Evolutionary conservation across 768 basidiomycete genomes (phyloP).

Genomic region (Boletus barrowsii): DNA sequence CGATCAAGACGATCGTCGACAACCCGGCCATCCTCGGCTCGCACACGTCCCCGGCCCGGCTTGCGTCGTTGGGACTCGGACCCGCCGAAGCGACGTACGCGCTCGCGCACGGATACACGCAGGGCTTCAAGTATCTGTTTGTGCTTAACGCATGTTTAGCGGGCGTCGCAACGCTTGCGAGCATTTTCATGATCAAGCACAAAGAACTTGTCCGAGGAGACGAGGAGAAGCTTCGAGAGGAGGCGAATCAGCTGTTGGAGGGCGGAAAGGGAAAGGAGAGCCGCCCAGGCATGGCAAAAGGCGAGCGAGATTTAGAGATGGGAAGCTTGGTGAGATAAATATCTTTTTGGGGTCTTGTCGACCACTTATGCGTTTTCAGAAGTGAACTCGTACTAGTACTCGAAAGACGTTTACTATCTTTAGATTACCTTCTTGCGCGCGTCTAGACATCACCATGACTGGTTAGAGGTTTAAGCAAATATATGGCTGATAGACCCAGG

Average conservation of each 20-base stretch:
- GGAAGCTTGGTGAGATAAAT: neutral
- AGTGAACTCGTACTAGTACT: too few species aligned
- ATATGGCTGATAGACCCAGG: too few species aligned
- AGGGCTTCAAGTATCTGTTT: neutral
- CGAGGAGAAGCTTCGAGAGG: neutral
- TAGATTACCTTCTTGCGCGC: too few species aligned
- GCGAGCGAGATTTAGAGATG: neutral
- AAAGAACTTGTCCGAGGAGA: neutral
- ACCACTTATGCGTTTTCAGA: too few species aligned
- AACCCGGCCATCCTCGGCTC: neutral
- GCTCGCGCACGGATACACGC: neutral
- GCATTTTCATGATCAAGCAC: conserved; percentile 5
- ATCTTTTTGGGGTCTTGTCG: too few species aligned
- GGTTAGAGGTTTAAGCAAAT: too few species aligned
- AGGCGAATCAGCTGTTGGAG: neutral
- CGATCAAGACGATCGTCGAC: conserved; percentile 1
- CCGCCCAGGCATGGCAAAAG: neutral
- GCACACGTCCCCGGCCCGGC: neutral
- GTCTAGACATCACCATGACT: too few species aligned
- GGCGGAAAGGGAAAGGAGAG: neutral
- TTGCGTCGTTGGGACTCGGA: neutral
- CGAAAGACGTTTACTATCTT: too few species aligned
- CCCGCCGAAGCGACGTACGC: neutral
- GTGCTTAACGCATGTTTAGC: neutral
- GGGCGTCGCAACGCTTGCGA: neutral